Evolutionary conservation across 2,329 filamentous ascomycete species (phyloP), one percentile per base, ranked within the genome.

Genomic region (Pestalotiopsis sp.): DNA sequence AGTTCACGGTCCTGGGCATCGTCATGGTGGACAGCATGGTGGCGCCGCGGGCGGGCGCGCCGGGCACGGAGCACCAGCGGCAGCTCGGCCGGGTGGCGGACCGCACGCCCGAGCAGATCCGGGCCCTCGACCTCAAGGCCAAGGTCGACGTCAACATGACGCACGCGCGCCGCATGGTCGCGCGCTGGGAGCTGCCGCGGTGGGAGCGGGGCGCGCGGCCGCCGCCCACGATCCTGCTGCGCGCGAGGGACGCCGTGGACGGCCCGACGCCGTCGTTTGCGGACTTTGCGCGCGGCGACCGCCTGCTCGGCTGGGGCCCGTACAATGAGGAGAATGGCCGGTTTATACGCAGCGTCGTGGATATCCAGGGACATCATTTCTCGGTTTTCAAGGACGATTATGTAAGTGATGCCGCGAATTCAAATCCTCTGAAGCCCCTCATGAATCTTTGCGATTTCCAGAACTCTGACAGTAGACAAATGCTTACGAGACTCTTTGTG

Each of bases 11-110:
- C 10, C 70, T 81, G 0, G 86, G 86, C 14, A 81, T 88, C 60
- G 73, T 88, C 68, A 82, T 87, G 78, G 76, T 88, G 20, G 86
- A 89, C 72, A 85, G 81, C 60, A 75, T 85, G 13, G 87, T 75
- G 62, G 79, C 81, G 4, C 71, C 71, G 64, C 38, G 68, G 10
- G 38, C 74, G 1, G 58, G 62, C 9, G 75, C 71, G 17, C 40
- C 73, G 7, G 67, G 66, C 3, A 26, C 65, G 9, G 70, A 68
- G 64, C 68, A 70, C 38, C 63, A 60, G 40, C 64, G 64, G 35
- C 9, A 72, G 3, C 58, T 75, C 2, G 73, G 74, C n/a, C 71
- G 77, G 35, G 78, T 75, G 52, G 76, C 74, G 7, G 44, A 70
- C 22, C 70, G 73, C 24, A 65, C 74, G 35, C 65, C 69, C 14